Base-by-base conservation (phyloP, 1,284 basidiomycete genomes). In the Apiotrichum veenhuisii region DNA sequence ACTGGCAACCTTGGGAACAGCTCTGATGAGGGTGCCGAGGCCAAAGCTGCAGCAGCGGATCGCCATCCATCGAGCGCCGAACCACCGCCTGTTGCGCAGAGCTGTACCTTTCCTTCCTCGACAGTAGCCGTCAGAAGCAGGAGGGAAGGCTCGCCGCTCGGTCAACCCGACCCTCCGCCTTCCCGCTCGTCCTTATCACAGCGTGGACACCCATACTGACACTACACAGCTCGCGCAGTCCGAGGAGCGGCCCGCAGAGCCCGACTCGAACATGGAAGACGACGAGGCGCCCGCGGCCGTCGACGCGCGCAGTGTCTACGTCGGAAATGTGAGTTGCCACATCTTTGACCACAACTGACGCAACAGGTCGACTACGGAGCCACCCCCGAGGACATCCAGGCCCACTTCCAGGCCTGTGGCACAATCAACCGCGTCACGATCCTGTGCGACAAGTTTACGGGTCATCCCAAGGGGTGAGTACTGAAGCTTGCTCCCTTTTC, bases 381-480 rank as follows among this genome's bases (percentile, higher is more conserved):
- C 10, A 97, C 96, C 27, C 96, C 96, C 17, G 96, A 98, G 78
- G 96, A 99, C 76, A 93, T 99, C 56, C 96, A 98, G 79, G 86
- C 84, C 43, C 96, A 98, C 77, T 99, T 99, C 80, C 89, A 93
- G 73, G 87, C 93, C 26, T 98, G 94, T 73, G 96, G 96, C 8
- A 94, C 90, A 22, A 98, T 99, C 77, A 98, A 99, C 80, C 86
- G 96, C 67, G 93, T 99, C 50, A 99, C 96, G 0, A 99, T 99
- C 70, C 84, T 98, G 26, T 98, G 96, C 77, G 96, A 99, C 83
- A 98, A 98, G 80, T 98, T 97, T 77, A 98, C 95, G 18, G 96
- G 96, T 44, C 95, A 98, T 81, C 95, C 96, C 41, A 98, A 98
- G 85, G 96, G 95, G 91, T 94, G 65, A 61, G 85, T 79, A 7